Evolutionary conservation across 2,329 filamentous ascomycete species (phyloP), one percentile per base, ranked within the genome.

Genomic region (Phialocephala sp.): DNA sequence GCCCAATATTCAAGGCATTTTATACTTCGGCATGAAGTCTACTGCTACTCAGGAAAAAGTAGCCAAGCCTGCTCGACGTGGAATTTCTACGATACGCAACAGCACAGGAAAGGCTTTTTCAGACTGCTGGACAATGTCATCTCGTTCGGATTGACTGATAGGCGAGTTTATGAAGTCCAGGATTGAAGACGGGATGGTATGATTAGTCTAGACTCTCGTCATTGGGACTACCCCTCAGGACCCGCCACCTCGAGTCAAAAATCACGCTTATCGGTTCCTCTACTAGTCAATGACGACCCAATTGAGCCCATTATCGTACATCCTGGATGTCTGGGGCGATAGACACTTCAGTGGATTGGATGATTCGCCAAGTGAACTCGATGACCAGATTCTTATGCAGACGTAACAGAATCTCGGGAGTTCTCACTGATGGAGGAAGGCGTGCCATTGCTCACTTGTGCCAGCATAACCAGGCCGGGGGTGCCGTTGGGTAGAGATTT

Each of bases 331-430:
- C 50, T 27, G 9, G 11, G 11, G 6, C 15, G 50, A 54, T 3
- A 24, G 32, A 9, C 27, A 35, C n/a, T 5, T 6, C 27, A 6
- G 27, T 3, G 24, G 24, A 12, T 24, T 32, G 27, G 50, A 32
- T 27, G 22, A 4, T 32, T 6, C n/a, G 50, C 50, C 24, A 54
- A 54, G 12, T 54, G 22, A 18, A 24, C 50, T n/a, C 32, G 50
- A 54, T 32, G 50, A 22, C 50, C 50, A 54, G 50, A 54, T 35
- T 54, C 12, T 8, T 15, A 54, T 35, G 50, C 50, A 54, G 32
- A 22, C 50, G 11, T 35, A 54, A 54, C 50, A 54, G 50, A 35
- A 27, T 54, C 27, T 54, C 50, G 50, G 50, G 50, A 27, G 4
- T 54, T 12, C 22, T 54, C 24, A 54, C 50, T 14, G 4, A 32